Evolutionary conservation across 805 yeast genomes (phyloP).

Genomic region (Cyberlindnera maritima): DNA sequence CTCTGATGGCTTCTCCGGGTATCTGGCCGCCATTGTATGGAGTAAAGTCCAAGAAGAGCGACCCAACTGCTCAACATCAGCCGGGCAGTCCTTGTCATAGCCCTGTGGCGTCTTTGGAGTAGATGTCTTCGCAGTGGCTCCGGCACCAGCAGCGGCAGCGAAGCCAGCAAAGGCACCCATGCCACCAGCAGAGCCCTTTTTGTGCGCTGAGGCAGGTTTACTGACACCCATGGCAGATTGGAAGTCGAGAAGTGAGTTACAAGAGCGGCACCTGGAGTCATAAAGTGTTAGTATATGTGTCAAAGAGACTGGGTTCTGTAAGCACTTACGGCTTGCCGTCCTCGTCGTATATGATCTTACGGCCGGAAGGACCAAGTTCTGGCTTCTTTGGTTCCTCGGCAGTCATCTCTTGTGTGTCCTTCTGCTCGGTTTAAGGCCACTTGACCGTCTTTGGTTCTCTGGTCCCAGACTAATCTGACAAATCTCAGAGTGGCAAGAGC

Average conservation of each 20-base stretch:
- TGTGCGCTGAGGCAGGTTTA: background rate
- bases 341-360: slow-evolving; percentile 72
- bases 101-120: slow-evolving; percentile 20
- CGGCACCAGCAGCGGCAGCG: slow-evolving; percentile 11
- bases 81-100: slow-evolving; percentile 63
- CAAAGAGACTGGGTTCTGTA: background rate
- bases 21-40: slow-evolving; percentile 86
- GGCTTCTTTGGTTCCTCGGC: slow-evolving; percentile 32
- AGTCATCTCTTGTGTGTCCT: background rate
- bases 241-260: slow-evolving; percentile 81
- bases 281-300: slow-evolving; percentile 2
- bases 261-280: slow-evolving; percentile 62
- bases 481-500: too few species aligned
- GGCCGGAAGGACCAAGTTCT: slow-evolving; percentile 55
- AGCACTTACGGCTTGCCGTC: slow-evolving; percentile 88
- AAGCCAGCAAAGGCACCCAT: slow-evolving; percentile 8
- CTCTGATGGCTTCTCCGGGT: slow-evolving; percentile 66
- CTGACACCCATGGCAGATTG: slow-evolving; percentile 47
- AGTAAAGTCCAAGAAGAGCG: slow-evolving; percentile 88
- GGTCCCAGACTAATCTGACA: too few species aligned
- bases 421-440: background rate
- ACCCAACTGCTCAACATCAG: slow-evolving; percentile 81
- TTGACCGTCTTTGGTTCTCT: too few species aligned
- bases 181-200: slow-evolving; percentile 6
- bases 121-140: slow-evolving; percentile 16